Evolutionary conservation across 306 rosid species (phyloP), one percentile per base, ranked within the genome.

Genomic region (Glycine tomentella): DNA sequence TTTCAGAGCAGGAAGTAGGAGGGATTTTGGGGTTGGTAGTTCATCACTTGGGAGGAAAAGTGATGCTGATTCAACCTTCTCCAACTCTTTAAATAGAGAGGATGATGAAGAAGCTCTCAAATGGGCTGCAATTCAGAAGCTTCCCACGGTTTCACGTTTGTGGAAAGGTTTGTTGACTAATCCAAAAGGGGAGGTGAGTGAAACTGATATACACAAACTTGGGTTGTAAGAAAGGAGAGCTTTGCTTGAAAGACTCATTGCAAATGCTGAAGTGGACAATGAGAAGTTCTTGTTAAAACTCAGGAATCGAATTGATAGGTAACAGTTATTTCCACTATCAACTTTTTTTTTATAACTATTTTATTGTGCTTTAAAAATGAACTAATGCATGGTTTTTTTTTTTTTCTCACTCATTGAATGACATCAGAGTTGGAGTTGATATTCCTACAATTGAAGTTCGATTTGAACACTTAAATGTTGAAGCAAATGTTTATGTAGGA

Each of bases 401-500:
- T 2, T 49, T 49, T 11, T 49, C 53, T 11, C 11, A 9, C 53
- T 9, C 53, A 0, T 11, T 49, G 13, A 49, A 9, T 49, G n/a
- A 3, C 14, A 25, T 3, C 14, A 91, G 97, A 59, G 94, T 89
- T 85, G 93, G 93, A 69, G 80, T 90, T 66, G 81, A 61, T 17
- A 8, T 92, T 74, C 97, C 97, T n/a, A 92, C 93, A 33, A 92
- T 90, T 20, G 91, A 92, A 72, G 93, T 90, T 55, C 84, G 92
- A 61, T 92, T 83, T 67, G 92, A 90, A 86, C 79, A 89, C 79
- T 45, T 92, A 67, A 86, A 82, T 9, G 81, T 92, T 3, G 91
- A 85, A 73, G 92, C 97, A 64, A 81, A 90, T 69, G 90, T 84
- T 76, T 81, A 83, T 69, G 84, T 86, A 13, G 94, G 97, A 78